phyloP scores from a whole-genome alignment of 164 flowering plant genomes.

The Aristolochia fimbriata region DNA sequence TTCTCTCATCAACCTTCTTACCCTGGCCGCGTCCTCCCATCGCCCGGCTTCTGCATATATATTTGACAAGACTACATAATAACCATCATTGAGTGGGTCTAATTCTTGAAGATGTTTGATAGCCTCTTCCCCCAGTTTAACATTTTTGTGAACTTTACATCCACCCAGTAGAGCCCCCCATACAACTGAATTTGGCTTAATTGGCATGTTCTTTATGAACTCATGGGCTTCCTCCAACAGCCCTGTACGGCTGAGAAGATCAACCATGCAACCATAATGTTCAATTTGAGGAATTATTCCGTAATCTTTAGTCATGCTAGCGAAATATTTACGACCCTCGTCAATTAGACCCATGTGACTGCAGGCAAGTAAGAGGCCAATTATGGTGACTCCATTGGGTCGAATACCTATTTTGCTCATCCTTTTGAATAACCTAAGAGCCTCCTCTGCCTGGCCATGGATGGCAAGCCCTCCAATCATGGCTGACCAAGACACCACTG shows the following conservation, averaged over 20 bases:
- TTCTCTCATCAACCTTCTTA: conserved; percentile 46
- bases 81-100: conserved; percentile 54
- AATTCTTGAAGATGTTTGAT: conserved; percentile 37
- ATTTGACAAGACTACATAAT: conserved; percentile 53
- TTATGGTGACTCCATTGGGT: conserved; percentile 51
- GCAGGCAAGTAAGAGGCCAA: conserved; percentile 56
- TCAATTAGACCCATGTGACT: conserved; percentile 52
- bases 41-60: conserved; percentile 46
- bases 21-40: conserved; percentile 49
- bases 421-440: conserved; percentile 26
- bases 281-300: conserved; percentile 37
- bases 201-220: conserved; percentile 46
- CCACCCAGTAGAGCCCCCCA: conserved; percentile 73
- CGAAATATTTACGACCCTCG: conserved; percentile 35
- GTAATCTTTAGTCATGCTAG: conserved; percentile 43
- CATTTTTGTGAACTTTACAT: conserved; percentile 48
- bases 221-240: conserved; percentile 47
- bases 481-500: conserved; percentile 70
- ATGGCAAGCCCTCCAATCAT: conserved; percentile 67
- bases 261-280: conserved; percentile 67
- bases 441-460: conserved; percentile 45
- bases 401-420: conserved; percentile 33
- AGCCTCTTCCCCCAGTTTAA: conserved; percentile 51
- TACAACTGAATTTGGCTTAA: conserved; percentile 41
- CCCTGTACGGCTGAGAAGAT: conserved; percentile 57